Conservation (phyloP, 2,329 filamentous ascomycete species). For the Colletotrichum scovillei region DNA sequence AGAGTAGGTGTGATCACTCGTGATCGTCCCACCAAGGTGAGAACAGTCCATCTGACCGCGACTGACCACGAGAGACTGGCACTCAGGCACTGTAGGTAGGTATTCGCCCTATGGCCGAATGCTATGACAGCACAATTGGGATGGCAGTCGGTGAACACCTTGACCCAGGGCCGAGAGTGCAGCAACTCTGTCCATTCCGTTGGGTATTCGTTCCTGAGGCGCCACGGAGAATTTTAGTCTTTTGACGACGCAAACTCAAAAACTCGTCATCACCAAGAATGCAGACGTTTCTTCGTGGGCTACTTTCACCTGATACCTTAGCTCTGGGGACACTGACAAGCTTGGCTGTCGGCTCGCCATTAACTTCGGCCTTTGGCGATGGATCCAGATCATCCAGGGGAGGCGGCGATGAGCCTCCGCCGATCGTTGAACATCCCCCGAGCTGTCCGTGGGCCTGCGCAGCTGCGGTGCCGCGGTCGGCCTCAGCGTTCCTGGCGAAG, state of each 20-base stretch:
- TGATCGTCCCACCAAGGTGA: conserved; percentile 15
- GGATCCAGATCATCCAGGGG: conserved; percentile 8
- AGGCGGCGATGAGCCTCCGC: conserved; percentile 11
- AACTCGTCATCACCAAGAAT: conserved; percentile 17
- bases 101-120: background rate
- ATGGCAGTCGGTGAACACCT: conserved; percentile 28
- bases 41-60: conserved; percentile 27
- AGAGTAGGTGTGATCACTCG: background rate
- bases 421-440: conserved; percentile 9
- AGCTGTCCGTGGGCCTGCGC: background rate
- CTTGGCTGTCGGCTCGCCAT: conserved; percentile 3
- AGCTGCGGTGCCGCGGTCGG: background rate
- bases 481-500: background rate
- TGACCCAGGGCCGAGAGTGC: conserved; percentile 10
- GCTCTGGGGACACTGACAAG: conserved; percentile 21
- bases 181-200: conserved; percentile 10
- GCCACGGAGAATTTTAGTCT: conserved; percentile 25
- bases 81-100: background rate
- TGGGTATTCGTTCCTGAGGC: conserved; percentile 1
- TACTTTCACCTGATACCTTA: conserved; percentile 26
- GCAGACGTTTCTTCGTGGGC: conserved; percentile 3
- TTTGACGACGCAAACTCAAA: conserved; percentile 27
- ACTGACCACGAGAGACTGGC: background rate
- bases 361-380: conserved; percentile 13
- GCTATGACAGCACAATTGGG: conserved; percentile 19